Evolutionary conservation across 805 yeast genomes (phyloP), one percentile per base, ranked within the genome.

Genomic region (Saccharomycopsis oosterbeekiorum): DNA sequence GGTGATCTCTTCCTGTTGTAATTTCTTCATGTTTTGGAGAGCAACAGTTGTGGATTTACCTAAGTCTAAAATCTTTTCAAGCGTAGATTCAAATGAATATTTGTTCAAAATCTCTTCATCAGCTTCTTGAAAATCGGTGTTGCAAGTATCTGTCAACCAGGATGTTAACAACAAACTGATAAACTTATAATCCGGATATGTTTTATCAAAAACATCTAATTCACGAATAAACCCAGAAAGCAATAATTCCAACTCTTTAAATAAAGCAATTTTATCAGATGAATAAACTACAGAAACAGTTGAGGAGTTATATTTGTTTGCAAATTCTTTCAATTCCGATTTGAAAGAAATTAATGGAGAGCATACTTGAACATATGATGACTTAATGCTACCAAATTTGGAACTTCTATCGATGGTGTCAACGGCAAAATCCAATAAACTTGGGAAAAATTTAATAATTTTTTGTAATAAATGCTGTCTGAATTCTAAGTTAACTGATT

Each of bases 31-130:
- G 63, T 81, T 80, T 71, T 92, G 97, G 66, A 88, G 79, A 0
- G 86, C 79, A 37, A 92, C 76, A 59, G 91, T 72, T 19, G 89
- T 78, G 2, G 86, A 78, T 17, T 81, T 81, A 3, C 84, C 76
- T 2, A 88, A 67, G 21, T 78, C 74, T 29, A 62, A 4, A 10
- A 57, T 26, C 19, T 53, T 42, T 15, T 57, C 57, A 8, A 56
- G 15, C 29, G 51, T 42, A 17, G 2, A 26, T 26, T 55, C 60
- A n/a, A 42, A 56, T n/a, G 61, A 56, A 65, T 87, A 90, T 54
- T 82, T 64, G 4, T 69, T 74, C 40, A 75, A 11, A 19, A 29
- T n/a, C 3, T 76, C 3, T 76, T 62, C 4, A 67, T 9, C 9
- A 6, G 9, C 14, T 2, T n/a, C 39, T 34, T 39, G 29, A 37